phyloP scores from a whole-genome alignment of 495 filamentous ascomycete species.

The Aspergillus carlsbadensis region DNA sequence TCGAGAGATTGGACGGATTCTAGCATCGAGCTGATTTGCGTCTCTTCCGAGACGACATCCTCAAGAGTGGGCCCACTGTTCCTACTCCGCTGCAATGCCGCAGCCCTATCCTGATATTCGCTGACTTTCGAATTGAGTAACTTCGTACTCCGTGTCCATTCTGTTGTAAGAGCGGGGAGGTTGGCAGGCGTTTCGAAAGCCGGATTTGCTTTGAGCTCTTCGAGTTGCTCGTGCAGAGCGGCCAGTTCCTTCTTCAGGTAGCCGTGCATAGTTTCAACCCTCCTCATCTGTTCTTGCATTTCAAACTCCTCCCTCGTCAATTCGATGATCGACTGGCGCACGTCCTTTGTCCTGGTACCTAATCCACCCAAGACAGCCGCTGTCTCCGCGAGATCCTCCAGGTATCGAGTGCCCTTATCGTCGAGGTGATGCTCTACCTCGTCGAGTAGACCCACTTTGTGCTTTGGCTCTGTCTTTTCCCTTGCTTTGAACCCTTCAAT shows the following conservation, averaged over 20 bases:
- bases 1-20: slow-evolving; percentile 51
- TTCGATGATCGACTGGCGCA: slow-evolving; percentile 42
- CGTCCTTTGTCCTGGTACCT: slow-evolving; percentile 31
- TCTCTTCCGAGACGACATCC: slow-evolving; percentile 49
- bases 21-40: slow-evolving; percentile 29
- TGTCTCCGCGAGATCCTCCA: slow-evolving; percentile 44
- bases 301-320: slow-evolving; percentile 44
- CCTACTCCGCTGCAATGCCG: slow-evolving; percentile 38
- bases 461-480: slow-evolving; percentile 31
- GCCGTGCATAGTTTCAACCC: slow-evolving; percentile 56
- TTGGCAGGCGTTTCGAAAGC: slow-evolving; percentile 49
- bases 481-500: slow-evolving; percentile 32
- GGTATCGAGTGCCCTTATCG: slow-evolving; percentile 30
- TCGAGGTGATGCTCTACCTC: slow-evolving; percentile 42
- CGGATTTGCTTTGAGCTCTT: slow-evolving; percentile 41
- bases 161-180: slow-evolving; percentile 58
- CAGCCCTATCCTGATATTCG: slow-evolving; percentile 55
- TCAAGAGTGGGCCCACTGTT: slow-evolving; percentile 45
- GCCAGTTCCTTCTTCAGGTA: slow-evolving; percentile 44
- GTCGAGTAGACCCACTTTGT: slow-evolving; percentile 39
- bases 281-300: slow-evolving; percentile 40
- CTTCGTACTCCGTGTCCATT: slow-evolving; percentile 63
- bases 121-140: slow-evolving; percentile 54
- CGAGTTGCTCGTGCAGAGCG: slow-evolving; percentile 34
- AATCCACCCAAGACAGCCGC: slow-evolving; percentile 33